Evolutionary conservation across 2,329 filamentous ascomycete genomes (phyloP), one percentile per base, ranked within the genome.

Genomic region (Stagonosporopsis rhizophila): DNA sequence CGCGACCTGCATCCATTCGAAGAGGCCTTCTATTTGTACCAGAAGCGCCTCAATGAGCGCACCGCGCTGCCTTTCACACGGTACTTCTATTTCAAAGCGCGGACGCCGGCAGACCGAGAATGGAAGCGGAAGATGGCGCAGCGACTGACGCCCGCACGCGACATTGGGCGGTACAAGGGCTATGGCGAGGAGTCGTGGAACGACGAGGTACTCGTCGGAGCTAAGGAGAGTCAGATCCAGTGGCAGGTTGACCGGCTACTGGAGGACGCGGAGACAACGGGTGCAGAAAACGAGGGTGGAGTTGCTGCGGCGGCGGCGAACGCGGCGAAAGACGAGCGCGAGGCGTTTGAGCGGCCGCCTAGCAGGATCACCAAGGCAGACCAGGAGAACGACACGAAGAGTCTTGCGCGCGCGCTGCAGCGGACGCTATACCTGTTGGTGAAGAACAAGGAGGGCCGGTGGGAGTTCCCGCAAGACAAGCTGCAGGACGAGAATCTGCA

Each of bases 21-120:
- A 78, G 90, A 92, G 72, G 84, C 94, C 62, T 98, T 89, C 80
- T 96, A 89, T 82, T 92, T 99, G 75, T 99, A 99, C 81, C 95
- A 99, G 80, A 94, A 94, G 69, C 92, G 95, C 14, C 84, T 99
- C 58, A 96, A 98, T 77, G 95, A 99, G 82, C 90, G 95, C 39
- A 84, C 96, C 48, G 87, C 89, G 19, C 84, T 95, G 4, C 91
- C 93, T 1, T 99, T 98, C 77, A 90, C 90, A 53, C 87, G 90
- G 65, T 90, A 90, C 75, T 95, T 98, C 80, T 99, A 96, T 84
- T 96, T 93, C 85, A 96, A 96, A 82, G 88, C 88, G 66, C 91
- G 91, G 72, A 96, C 93, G 11, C 89, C 92, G 1, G 83, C 87
- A 8, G 90, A 93, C 64, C 82, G 92, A 46, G 93, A 97, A 79